Percentiles rank a stretch among this genome's conserved stretches.
phyloP scores from a whole-genome alignment of 768 basidiomycete species.

The Cubamyces sp. region DNA sequence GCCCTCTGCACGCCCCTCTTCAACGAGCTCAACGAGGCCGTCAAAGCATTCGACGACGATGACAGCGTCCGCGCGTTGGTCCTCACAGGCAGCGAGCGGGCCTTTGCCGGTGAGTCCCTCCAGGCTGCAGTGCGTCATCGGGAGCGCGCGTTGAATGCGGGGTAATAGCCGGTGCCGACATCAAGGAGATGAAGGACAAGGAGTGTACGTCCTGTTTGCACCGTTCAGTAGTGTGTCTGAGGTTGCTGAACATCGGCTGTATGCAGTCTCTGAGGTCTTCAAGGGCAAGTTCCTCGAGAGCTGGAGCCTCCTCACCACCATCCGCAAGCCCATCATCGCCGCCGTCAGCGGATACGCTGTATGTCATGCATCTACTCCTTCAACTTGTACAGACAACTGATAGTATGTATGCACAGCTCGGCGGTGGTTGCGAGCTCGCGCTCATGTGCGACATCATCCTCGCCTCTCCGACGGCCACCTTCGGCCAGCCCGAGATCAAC shows the following conservation, averaged over 20 bases:
- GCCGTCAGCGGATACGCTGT: constrained; percentile 95
- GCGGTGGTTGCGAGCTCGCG: constrained; percentile 96
- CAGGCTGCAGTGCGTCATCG: neutral
- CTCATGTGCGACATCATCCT: constrained; percentile 97
- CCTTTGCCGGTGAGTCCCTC: constrained; percentile 82
- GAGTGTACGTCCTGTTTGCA: constrained; percentile 56
- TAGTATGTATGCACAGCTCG: constrained; percentile 59
- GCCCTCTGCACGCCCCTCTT: constrained; percentile 85
- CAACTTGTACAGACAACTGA: neutral
- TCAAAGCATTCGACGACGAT: constrained; percentile 73
- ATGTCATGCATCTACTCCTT: constrained; percentile 36
- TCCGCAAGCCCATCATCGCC: constrained; percentile 93
- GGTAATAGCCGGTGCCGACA: constrained; percentile 86
- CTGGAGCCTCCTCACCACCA: constrained; percentile 73
- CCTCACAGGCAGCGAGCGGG: constrained; percentile 88
- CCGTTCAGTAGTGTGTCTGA: neutral
- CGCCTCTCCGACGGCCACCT: constrained; percentile 85
- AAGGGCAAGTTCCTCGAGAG: constrained; percentile 81
- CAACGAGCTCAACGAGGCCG: constrained; percentile 76
- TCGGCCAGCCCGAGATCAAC: constrained; percentile 97
- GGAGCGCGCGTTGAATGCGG: constrained; percentile 4
- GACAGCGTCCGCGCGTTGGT: constrained; percentile 80
- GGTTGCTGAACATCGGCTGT: constrained; percentile 34
- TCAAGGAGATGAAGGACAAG: constrained; percentile 99
- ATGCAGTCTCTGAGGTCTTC: constrained; percentile 84